Base-by-base conservation (phyloP, 163 green algal genomes). In the Trebouxiophyceae sp. region DNA sequence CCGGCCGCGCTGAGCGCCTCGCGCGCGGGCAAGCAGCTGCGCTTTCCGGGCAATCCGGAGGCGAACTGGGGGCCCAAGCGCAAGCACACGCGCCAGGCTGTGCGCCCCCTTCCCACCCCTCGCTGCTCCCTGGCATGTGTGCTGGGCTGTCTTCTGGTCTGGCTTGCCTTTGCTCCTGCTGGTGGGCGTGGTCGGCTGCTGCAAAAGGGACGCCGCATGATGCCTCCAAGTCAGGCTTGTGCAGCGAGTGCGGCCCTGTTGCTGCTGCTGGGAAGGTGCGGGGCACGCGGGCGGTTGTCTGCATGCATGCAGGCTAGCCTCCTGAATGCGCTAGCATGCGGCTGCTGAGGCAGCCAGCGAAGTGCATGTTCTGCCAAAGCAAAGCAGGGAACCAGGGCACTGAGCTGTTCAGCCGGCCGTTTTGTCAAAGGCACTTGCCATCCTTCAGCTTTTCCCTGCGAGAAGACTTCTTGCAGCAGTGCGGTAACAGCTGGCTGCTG, bases 41-140 rank as follows among this genome's bases (percentile, higher is more conserved):
- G 88, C 7, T 97, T 89, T 70, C 70, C 92, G n/a, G 76, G 86
- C n/a, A 98, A 98, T 74, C 93, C 93, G 23, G 77, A 93, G 55
- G 78, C 84, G 4, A 87, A 91, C 63, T 98, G 93, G 93, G 93
- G 93, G 0, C 93, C 93, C 28, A 95, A 93, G 73, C 60, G 78
- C 26, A 77, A 81, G 47, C 47, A 27, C 19, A 27, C 22, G 19
- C 20, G 47, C 8, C 47, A 57, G 16, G 47, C 16, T 8, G 39
- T n/a, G 16, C 8, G 16, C 39, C 16, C 8, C 39, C 8, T 50
- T 50, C 39, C 8, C 16, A 50, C 8, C 8, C 8, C 39, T 50
- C 16, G 39, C 8, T 50, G 8, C 16, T 50, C 39, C 16, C 8
- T 8, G 8, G 39, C 8, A 50, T 50, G 8, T n/a, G 8, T 50